A percentile compares a stretch with the other conserved stretches of the same genome.
Evolutionary conservation across 768 basidiomycete species (phyloP).

Genomic region (Russula emetica): DNA sequence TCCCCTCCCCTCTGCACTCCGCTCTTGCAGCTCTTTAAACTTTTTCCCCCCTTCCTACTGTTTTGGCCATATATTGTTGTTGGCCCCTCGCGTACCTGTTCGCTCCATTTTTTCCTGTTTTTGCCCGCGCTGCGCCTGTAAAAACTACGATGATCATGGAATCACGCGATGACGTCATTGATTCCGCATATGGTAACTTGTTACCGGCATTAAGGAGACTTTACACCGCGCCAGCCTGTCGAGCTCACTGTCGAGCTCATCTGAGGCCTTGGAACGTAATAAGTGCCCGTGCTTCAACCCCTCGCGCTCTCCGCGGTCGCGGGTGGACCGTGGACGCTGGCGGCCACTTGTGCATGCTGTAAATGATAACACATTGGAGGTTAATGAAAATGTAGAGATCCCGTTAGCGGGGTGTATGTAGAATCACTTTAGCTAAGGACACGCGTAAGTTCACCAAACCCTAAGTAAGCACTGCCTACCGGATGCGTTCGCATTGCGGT

Average conservation of each 20-base stretch:
- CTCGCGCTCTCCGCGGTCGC: slow-evolving; percentile 17
- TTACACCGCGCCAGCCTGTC: slow-evolving; percentile 8
- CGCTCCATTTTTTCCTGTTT: slow-evolving; percentile 2
- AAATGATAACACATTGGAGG: slow-evolving; percentile 1
- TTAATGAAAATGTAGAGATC: background rate
- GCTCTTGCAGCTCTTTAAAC: slow-evolving; percentile 6
- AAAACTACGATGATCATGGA: slow-evolving; percentile 13
- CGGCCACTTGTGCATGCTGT: slow-evolving; percentile 3
- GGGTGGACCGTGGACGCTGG: background rate
- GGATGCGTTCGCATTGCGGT: slow-evolving; percentile 7
- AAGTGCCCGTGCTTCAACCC: background rate
- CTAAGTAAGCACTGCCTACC: background rate
- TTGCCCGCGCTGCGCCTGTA: slow-evolving; percentile 12
- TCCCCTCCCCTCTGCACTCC: background rate
- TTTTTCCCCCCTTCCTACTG: background rate
- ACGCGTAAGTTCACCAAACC: background rate
- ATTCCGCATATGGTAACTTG: slow-evolving; percentile 16
- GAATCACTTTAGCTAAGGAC: background rate
- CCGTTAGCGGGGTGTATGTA: background rate
- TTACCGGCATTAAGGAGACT: slow-evolving; percentile 22
- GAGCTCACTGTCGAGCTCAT: slow-evolving; percentile 13
- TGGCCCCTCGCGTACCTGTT: slow-evolving; percentile 13
- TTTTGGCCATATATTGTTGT: slow-evolving; percentile 19
- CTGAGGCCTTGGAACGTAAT: slow-evolving; percentile 14
- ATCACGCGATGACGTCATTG: slow-evolving; percentile 23